Evolutionary conservation across 768 basidiomycete species (phyloP).

Genomic region (Podaxis rugospora): DNA sequence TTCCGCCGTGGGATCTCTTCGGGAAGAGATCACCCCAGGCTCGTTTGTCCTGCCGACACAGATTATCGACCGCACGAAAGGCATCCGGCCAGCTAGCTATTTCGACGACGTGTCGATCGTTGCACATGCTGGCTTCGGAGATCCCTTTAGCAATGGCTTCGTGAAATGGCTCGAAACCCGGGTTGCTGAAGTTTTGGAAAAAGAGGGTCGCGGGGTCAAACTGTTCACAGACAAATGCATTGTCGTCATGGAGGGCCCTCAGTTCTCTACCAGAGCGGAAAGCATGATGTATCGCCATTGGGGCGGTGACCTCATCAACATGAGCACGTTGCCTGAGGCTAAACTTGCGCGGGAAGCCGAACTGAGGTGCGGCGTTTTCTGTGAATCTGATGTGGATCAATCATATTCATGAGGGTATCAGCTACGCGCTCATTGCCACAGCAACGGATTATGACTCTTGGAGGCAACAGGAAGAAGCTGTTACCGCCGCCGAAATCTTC

Average conservation of each 20-base stretch:
- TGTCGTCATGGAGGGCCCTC: conserved; percentile 96
- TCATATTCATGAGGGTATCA: conserved; percentile 23
- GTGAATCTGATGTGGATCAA: background rate
- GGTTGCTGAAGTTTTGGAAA: conserved; percentile 59
- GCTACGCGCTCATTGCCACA: conserved; percentile 89
- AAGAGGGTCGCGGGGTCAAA: conserved; percentile 54
- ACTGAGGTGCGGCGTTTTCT: conserved; percentile 55
- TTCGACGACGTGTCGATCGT: conserved; percentile 82
- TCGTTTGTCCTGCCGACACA: conserved; percentile 86
- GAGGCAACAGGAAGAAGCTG: conserved; percentile 73
- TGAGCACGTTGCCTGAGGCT: conserved; percentile 96
- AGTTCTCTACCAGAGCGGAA: conserved; percentile 98
- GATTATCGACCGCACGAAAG: conserved; percentile 96
- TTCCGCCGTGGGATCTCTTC: conserved; percentile 90
- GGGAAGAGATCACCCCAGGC: conserved; percentile 90
- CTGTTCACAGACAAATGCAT: conserved; percentile 82
- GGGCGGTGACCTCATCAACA: conserved; percentile 95
- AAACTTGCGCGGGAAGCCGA: conserved; percentile 96
- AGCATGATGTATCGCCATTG: conserved; percentile 89
- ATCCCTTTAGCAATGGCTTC: conserved; percentile 74
- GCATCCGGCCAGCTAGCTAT: conserved; percentile 82
- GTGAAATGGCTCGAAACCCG: conserved; percentile 60
- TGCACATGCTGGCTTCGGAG: conserved; percentile 91
- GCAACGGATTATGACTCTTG: conserved; percentile 97
- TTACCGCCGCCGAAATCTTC: conserved; percentile 89